Base-by-base conservation (phyloP, 2,329 filamentous ascomycete genomes). In the Aspergillus cejpii region DNA sequence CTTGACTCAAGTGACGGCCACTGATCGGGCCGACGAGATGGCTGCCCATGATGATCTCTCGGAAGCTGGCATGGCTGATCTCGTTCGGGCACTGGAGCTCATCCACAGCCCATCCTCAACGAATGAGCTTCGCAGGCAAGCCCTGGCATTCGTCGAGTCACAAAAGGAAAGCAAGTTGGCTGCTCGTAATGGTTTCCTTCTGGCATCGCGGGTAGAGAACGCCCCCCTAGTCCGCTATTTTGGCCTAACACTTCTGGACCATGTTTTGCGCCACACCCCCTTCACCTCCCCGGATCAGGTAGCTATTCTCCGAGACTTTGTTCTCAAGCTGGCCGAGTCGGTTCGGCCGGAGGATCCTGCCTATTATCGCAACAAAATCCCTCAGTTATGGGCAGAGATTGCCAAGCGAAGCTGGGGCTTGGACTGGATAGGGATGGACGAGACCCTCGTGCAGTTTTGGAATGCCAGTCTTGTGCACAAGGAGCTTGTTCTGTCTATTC, bases 361-460 rank as follows among this genome's bases (percentile, higher is more conserved):
- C 24, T 98, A 90, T 63, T 73, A 96, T 53, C 79, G 91, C 56
- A 97, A 94, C 74, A 98, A 98, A 71, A 84, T 92, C 26, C 88
- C 87, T 21, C 85, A 94, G 68, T 72, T 98, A 50, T 98, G 92
- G 92, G 87, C 90, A 6, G 92, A 97, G 66, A 76, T 95, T 42
- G 89, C 90, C 31, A 97, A 97, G 72, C 80, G 91, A 58, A 86
- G 81, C 62, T 98, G 92, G 92, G 87, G 78, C n/a, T 76, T 80
- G 24, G 85, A 92, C 50, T 98, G 94, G 92, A 82, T 85, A 73
- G 83, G 94, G 61, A 95, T 98, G 91, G 94, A 98, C 64, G 72
- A 81, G 51, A 76, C 86, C 60, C 76, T 98, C 44, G 79, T 90
- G 36, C 78, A 81, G 58, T 75, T 97, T 15, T 98, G 92, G 92